Percentiles rank a stretch among this genome's conserved stretches.
Conservation (phyloP, 495 filamentous ascomycete species). For the Ramalina intermedia region DNA sequence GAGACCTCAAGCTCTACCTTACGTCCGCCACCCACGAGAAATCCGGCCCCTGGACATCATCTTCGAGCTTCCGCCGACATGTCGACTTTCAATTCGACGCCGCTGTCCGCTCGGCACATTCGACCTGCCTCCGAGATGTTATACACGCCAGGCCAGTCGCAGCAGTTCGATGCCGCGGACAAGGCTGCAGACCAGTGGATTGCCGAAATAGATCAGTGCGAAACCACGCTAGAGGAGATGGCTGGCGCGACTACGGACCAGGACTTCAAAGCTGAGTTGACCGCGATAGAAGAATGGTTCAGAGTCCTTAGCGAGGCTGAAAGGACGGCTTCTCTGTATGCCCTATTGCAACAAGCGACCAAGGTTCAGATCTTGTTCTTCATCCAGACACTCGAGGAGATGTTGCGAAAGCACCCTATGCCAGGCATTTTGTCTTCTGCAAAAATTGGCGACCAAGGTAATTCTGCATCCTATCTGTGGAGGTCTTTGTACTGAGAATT, state of each 20-base stretch:
- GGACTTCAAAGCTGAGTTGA: slow-evolving; percentile 98
- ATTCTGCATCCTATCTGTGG: slow-evolving; percentile 8
- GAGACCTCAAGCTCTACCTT: slow-evolving; percentile 77
- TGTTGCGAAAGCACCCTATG: slow-evolving; percentile 96
- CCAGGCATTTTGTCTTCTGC: slow-evolving; percentile 89
- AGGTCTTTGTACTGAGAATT: not conserved
- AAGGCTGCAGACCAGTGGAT: slow-evolving; percentile 97
- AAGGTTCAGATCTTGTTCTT: slow-evolving; percentile 99
- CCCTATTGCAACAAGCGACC: slow-evolving; percentile 90
- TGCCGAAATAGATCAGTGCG: slow-evolving; percentile 94
- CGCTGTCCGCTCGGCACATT: slow-evolving; percentile 63
- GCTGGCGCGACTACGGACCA: slow-evolving; percentile 93
- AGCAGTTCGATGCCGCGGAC: slow-evolving; percentile 69
- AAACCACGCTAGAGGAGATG: slow-evolving; percentile 97
- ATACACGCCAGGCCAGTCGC: slow-evolving; percentile 50
- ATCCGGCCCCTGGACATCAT: slow-evolving; percentile 65
- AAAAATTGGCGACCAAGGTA: slow-evolving; percentile 90
- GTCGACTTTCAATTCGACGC: slow-evolving; percentile 66
- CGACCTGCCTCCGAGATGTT: slow-evolving; percentile 89
- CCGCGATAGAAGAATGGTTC: slow-evolving; percentile 99
- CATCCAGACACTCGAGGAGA: slow-evolving; percentile 95
- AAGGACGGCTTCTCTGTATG: slow-evolving; percentile 87
- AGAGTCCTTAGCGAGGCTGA: slow-evolving; percentile 93
- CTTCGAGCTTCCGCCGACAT: slow-evolving; percentile 94
- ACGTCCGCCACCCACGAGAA: slow-evolving; percentile 76